Evolutionary conservation across 345 rosid genomes (phyloP).

Genomic region (Kernera saxatilis): DNA sequence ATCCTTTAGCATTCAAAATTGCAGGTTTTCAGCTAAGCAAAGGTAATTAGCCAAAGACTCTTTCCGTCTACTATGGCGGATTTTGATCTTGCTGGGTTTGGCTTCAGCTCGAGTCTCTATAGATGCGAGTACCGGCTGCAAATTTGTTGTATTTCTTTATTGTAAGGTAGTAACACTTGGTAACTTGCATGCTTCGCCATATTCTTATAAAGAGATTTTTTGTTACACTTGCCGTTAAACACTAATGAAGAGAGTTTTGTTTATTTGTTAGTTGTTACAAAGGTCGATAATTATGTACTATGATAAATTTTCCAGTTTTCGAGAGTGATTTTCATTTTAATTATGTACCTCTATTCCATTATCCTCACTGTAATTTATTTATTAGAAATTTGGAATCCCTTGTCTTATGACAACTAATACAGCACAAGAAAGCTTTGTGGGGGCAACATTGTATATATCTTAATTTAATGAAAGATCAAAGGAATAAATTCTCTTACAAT

Average conservation of each 20-base stretch:
- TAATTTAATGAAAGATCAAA: not conserved
- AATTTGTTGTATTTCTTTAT: not conserved
- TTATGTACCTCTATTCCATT: not conserved
- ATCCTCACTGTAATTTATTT: not conserved
- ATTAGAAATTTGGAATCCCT: not conserved
- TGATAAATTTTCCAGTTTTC: no score
- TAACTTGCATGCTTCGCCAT: not conserved
- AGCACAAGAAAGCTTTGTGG: not conserved
- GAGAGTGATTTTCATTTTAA: no score
- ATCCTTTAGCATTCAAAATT: not conserved
- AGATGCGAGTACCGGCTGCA: not conserved
- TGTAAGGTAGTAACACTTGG: not conserved
- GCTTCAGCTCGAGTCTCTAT: slow-evolving; percentile 4
- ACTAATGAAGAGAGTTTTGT: not conserved
- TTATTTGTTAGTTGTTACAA: no score
- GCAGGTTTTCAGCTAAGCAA: slow-evolving; percentile 5
- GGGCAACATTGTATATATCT: not conserved
- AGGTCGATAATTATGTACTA: no score
- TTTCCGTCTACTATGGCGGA: not conserved
- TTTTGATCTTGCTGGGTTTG: not conserved
- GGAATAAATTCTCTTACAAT: slow-evolving; percentile 10
- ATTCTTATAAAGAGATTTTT: not conserved
- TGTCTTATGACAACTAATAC: not conserved
- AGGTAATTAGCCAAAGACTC: not conserved
- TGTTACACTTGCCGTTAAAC: not conserved